Evolutionary conservation across 2,329 filamentous ascomycete genomes (phyloP), one percentile per base, ranked within the genome.

Genomic region (Aspergillus ibericus): DNA sequence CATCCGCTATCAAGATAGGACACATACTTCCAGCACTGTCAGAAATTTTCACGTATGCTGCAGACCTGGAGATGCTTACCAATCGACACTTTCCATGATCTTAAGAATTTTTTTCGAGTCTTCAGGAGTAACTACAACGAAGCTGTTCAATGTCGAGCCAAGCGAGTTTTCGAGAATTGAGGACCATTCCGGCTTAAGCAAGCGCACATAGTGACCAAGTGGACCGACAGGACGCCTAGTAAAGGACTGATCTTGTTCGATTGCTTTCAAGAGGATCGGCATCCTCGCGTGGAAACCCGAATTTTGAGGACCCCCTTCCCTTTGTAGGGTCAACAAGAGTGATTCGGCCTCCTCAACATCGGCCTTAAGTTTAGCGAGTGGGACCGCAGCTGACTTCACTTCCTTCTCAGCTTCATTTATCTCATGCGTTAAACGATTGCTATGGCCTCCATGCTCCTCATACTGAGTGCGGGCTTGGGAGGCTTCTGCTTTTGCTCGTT

Each of bases 151-250:
- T 0, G 78, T 81, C 3, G 74, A 75, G n/a, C 91, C 91, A 47
- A 96, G 82, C 1, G 85, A 85, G 62, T 84, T 89, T 71, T 99
- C 95, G 13, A 99, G 75, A 44, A 96, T 86, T 0, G 85, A 83
- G 1, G 88, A 89, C 95, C 95, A 99, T 66, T 91, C 83, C 1
- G 91, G 89, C 64, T 93, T 88, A 35, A 86, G 78, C 22, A 99
- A 79, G 64, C 86, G 87, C 53, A 99, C 82, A 68, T 95, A 85
- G 22, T 86, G 80, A 29, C 93, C 95, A 13, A 98, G 80, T 0
- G 95, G 95, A 0, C 95, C 95, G 34, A 98, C 80, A 2, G 95
- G 95, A 61, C 83, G 88, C 44, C 84, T 78, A 22, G 80, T 78
- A 70, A 96, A 98, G 0, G 86, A 81, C 2, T 63, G 74, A 58